Evolutionary conservation across 352 stramenopile species (phyloP).

Genomic region (Globisporangium viniferum): DNA sequence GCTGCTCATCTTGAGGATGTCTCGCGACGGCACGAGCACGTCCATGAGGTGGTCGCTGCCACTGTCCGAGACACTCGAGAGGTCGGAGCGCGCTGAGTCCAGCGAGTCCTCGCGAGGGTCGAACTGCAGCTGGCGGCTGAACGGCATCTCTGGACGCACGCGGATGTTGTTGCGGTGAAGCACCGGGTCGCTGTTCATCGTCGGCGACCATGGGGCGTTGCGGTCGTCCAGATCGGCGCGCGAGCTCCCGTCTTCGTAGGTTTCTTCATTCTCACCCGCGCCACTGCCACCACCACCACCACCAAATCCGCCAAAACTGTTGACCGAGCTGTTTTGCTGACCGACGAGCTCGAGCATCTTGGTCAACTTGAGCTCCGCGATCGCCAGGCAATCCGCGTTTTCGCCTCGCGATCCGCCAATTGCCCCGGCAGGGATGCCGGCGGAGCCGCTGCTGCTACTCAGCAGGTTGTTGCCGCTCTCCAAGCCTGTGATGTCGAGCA

Average conservation of each 20-base stretch:
- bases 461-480: conserved; percentile 7
- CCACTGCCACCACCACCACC: conserved; percentile 10
- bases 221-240: conserved; percentile 52
- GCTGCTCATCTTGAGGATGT: conserved; percentile 88
- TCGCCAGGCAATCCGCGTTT: conserved; percentile 50
- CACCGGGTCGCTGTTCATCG: conserved; percentile 62
- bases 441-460: neutral
- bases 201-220: conserved; percentile 57
- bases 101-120: conserved; percentile 27
- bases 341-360: conserved; percentile 77
- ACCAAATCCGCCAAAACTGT: conserved; percentile 49
- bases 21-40: conserved; percentile 63
- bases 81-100: conserved; percentile 56
- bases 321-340: conserved; percentile 63
- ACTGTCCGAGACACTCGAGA: conserved; percentile 26
- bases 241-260: conserved; percentile 23
- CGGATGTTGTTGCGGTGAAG: conserved; percentile 82
- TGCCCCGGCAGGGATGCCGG: neutral
- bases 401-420: conserved; percentile 23
- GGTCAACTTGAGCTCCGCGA: conserved; percentile 71
- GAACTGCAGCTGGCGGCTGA: conserved; percentile 15
- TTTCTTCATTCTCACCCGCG: conserved; percentile 25
- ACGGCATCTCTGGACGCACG: conserved; percentile 26
- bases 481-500: conserved; percentile 31
- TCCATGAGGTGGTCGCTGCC: conserved; percentile 38